Evolutionary conservation across 129 eudicot species (phyloP).

Genomic region (Kitagawia praeruptora): DNA sequence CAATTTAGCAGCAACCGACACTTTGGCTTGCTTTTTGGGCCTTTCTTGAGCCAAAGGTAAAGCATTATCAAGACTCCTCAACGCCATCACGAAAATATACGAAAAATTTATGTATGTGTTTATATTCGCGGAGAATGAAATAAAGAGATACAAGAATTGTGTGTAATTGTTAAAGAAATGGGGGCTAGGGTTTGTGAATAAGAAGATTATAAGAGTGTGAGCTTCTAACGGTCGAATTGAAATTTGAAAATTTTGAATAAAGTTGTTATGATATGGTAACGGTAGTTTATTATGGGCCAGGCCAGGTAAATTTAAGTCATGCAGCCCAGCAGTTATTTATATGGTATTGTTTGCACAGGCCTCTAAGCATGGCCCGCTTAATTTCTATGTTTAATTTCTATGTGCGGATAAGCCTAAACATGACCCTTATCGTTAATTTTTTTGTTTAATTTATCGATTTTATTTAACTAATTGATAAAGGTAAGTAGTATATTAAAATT

Average conservation of each 20-base stretch:
- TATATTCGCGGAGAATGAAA: neutral
- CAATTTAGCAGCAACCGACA: slow-evolving; percentile 22
- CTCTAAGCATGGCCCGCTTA: too few species aligned
- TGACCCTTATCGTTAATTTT: too few species aligned
- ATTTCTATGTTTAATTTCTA: too few species aligned
- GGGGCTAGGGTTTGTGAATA: neutral
- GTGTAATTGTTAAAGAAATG: too few species aligned
- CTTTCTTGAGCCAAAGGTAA: slow-evolving; percentile 46
- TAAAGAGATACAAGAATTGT: neutral
- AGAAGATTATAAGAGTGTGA: neutral
- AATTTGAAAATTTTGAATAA: neutral
- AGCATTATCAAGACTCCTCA: slow-evolving; percentile 70
- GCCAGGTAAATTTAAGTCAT: neutral
- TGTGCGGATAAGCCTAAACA: too few species aligned
- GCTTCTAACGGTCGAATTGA: neutral
- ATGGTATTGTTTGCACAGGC: too few species aligned
- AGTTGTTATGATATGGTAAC: neutral
- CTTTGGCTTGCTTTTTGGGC: slow-evolving; percentile 55
- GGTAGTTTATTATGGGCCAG: neutral
- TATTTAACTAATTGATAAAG: too few species aligned
- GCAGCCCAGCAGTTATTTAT: neutral
- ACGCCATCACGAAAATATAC: slow-evolving; percentile 36
- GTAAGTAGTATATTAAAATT: too few species aligned
- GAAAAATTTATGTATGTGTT: neutral
- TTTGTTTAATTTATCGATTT: too few species aligned